A percentile compares a stretch with the other conserved stretches of the same genome.
Evolutionary conservation across 2,329 filamentous ascomycete genomes (phyloP).

Genomic region (Pseudogymnoascus sp.): DNA sequence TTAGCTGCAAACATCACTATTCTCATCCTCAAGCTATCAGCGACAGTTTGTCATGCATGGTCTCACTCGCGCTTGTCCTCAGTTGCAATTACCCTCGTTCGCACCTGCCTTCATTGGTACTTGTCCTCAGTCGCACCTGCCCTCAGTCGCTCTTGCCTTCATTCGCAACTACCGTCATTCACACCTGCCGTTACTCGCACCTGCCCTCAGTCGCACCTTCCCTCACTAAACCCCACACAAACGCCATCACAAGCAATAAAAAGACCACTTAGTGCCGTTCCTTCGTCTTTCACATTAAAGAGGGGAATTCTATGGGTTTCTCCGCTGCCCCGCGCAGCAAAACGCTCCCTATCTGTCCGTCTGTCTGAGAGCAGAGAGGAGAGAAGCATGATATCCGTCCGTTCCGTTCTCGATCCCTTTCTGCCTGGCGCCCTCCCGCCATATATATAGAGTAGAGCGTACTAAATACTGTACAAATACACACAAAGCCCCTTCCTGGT

Average conservation of each 20-base stretch:
- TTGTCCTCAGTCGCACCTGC: background rate
- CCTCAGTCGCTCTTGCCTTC: too few relatives aligned
- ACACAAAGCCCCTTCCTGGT: background rate
- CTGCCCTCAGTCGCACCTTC: background rate
- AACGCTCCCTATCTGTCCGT: background rate
- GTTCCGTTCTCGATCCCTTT: background rate
- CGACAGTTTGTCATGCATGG: background rate
- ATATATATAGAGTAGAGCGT: background rate
- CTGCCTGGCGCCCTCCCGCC: background rate
- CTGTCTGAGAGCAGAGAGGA: background rate
- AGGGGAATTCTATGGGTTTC: conserved; percentile 4
- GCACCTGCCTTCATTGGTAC: background rate
- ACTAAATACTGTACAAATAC: conserved; percentile 3
- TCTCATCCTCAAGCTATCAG: background rate
- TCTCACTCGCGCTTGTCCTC: background rate
- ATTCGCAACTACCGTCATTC: background rate
- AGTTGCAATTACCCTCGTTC: background rate
- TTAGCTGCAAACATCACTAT: too few relatives aligned
- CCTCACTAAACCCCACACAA: background rate
- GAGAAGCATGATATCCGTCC: background rate
- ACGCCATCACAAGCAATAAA: background rate
- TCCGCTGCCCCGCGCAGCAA: background rate
- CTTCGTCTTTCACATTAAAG: background rate
- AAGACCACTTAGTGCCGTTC: background rate
- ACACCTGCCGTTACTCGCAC: background rate